Evolutionary conservation across 176 grass and related monocot genomes (phyloP).

Genomic region (Paspalum notatum): DNA sequence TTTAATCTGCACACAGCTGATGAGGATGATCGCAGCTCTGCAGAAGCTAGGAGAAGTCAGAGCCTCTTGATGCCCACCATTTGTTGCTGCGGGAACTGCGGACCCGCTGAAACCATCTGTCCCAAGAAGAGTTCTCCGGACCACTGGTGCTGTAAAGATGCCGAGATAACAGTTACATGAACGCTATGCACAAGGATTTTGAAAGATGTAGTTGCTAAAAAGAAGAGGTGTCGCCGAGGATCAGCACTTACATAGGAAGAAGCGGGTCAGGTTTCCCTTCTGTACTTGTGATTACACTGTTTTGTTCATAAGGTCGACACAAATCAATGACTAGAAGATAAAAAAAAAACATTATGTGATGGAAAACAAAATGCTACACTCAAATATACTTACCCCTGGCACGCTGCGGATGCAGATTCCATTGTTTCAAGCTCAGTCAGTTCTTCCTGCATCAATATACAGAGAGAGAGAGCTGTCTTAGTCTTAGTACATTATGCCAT

Average conservation of each 20-base stretch:
- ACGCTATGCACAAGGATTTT: background rate
- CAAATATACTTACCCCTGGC: slow-evolving; percentile 75
- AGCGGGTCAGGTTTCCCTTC: slow-evolving; percentile 87
- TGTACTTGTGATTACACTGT: slow-evolving; percentile 74
- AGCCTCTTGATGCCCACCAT: slow-evolving; percentile 84
- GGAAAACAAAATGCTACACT: slow-evolving; percentile 32
- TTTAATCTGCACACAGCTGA: slow-evolving; percentile 46
- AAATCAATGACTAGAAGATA: background rate
- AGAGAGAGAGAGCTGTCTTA: background rate
- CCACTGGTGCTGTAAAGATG: slow-evolving; percentile 68
- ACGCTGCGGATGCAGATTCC: slow-evolving; percentile 77
- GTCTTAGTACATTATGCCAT: background rate
- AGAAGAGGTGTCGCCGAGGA: background rate
- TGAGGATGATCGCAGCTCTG: slow-evolving; percentile 15
- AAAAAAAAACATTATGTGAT: slow-evolving; percentile 1
- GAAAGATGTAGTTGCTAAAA: background rate
- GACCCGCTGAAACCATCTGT: slow-evolving; percentile 92
- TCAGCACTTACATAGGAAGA: slow-evolving; percentile 74
- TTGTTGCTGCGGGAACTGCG: slow-evolving; percentile 84
- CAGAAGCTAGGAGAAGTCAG: slow-evolving; percentile 70
- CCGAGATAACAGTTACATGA: background rate
- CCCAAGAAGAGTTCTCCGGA: slow-evolving; percentile 86
- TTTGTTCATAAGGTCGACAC: slow-evolving; percentile 21
- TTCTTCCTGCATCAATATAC: slow-evolving; percentile 62
- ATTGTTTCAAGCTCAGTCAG: slow-evolving; percentile 80